Evolutionary conservation across 192 early-diverging fungal genomes (phyloP).

Genomic region (Cetraspora pellucida): DNA sequence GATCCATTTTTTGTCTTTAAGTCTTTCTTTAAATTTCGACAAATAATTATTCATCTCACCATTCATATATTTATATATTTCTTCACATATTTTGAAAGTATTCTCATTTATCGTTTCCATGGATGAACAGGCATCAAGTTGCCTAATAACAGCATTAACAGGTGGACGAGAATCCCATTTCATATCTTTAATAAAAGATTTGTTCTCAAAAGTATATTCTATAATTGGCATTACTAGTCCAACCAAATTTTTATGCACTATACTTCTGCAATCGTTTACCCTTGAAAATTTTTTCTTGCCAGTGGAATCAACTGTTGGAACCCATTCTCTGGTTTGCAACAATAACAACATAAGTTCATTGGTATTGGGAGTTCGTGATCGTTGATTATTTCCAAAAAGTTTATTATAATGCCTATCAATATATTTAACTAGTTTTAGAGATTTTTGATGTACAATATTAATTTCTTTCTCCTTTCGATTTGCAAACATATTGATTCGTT

Average conservation of each 20-base stretch:
- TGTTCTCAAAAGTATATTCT: background rate
- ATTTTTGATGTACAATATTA: background rate
- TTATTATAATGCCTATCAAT: background rate
- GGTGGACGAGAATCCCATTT: background rate
- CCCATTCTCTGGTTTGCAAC: background rate
- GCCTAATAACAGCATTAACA: background rate
- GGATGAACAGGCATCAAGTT: background rate
- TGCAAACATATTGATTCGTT: background rate
- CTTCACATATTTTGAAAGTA: background rate
- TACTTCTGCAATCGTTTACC: background rate
- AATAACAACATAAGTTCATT: too few species aligned
- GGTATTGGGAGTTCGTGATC: too few species aligned
- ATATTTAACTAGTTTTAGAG: background rate
- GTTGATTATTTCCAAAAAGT: background rate
- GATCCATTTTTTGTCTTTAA: background rate
- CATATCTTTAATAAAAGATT: background rate
- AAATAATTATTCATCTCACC: background rate
- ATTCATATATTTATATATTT: constrained; percentile 10
- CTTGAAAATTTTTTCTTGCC: background rate
- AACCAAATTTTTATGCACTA: background rate
- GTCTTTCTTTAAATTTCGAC: background rate
- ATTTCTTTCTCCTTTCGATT: background rate
- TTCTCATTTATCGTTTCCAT: background rate
- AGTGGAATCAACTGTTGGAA: background rate
- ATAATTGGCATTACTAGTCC: background rate